A percentile compares a stretch with the other conserved stretches of the same genome.
phyloP scores from a whole-genome alignment of 495 filamentous ascomycete species.

The Penicillium subrubescens region DNA sequence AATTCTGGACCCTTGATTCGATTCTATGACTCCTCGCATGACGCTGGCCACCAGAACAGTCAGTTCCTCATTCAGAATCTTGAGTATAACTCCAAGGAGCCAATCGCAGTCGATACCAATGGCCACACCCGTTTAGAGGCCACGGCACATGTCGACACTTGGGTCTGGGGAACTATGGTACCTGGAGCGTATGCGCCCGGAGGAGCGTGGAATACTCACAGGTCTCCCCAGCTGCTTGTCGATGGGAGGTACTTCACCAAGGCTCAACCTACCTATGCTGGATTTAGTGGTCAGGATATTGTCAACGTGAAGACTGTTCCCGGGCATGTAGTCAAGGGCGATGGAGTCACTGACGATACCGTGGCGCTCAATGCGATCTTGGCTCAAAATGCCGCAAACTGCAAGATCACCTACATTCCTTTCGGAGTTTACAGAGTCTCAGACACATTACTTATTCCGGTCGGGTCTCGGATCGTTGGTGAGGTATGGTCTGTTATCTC shows the following conservation, averaged over 20 bases:
- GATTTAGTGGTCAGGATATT: constrained; percentile 41
- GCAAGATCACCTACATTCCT: constrained; percentile 63
- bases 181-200: constrained; percentile 35
- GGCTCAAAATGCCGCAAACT: constrained; percentile 44
- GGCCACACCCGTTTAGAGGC: constrained; percentile 48
- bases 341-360: constrained; percentile 48
- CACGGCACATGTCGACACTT: constrained; percentile 45
- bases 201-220: constrained; percentile 21
- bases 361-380: constrained; percentile 54
- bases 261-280: constrained; percentile 54
- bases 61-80: constrained; percentile 44
- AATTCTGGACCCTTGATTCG: constrained; percentile 53
- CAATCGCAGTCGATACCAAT: constrained; percentile 36
- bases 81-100: constrained; percentile 24
- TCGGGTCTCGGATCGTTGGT: constrained; percentile 56
- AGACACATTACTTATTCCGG: constrained; percentile 57
- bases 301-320: constrained; percentile 53
- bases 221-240: constrained; percentile 24
- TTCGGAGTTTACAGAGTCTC: constrained; percentile 62
- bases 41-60: constrained; percentile 36
- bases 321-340: constrained; percentile 38
- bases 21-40: constrained; percentile 45
- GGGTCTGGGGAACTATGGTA: constrained; percentile 43
- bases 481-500: constrained; percentile 56
- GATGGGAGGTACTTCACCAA: constrained; percentile 35